phyloP scores from a whole-genome alignment of 164 flowering plant genomes.

The Hamamelis virginiana region DNA sequence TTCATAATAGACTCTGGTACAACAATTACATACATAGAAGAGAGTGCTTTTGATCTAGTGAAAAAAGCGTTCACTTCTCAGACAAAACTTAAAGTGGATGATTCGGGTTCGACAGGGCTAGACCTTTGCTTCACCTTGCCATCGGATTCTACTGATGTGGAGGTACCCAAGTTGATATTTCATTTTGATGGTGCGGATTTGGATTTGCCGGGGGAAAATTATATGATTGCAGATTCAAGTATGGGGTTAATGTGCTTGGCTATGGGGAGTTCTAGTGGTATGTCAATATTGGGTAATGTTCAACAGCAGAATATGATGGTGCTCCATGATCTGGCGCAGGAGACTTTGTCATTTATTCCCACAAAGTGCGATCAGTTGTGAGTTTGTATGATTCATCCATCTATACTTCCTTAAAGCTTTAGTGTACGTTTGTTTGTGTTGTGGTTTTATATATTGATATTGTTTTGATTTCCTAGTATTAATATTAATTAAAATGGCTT shows the following conservation, averaged over 20 bases:
- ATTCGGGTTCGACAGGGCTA: conserved; percentile 46
- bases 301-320: conserved; percentile 86
- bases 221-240: conserved; percentile 56
- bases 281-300: conserved; percentile 85
- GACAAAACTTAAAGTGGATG: conserved; percentile 43
- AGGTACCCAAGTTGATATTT: conserved; percentile 65
- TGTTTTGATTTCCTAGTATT: too few relatives aligned
- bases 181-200: conserved; percentile 72
- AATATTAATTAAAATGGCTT: too few relatives aligned
- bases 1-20: conserved; percentile 91
- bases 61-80: conserved; percentile 60
- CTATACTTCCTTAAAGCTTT: too few relatives aligned
- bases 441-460: too few relatives aligned
- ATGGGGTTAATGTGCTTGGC: conserved; percentile 69
- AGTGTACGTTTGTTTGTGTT: too few relatives aligned
- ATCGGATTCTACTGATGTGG: conserved; percentile 20
- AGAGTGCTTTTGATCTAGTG: conserved; percentile 39
- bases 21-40: conserved; percentile 67
- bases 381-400: conserved; percentile 1
- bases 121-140: conserved; percentile 73
- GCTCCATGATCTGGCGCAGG: conserved; percentile 66
- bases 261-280: conserved; percentile 61
- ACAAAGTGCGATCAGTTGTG: conserved; percentile 55
- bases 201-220: conserved; percentile 74
- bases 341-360: conserved; percentile 59